A percentile compares a stretch with the other conserved stretches of the same genome.
These are phyloP conservation scores for Macrophomina tecta DNA, from an alignment of 2,329 filamentous ascomycete species.

Conservation along the genomic window DNA sequence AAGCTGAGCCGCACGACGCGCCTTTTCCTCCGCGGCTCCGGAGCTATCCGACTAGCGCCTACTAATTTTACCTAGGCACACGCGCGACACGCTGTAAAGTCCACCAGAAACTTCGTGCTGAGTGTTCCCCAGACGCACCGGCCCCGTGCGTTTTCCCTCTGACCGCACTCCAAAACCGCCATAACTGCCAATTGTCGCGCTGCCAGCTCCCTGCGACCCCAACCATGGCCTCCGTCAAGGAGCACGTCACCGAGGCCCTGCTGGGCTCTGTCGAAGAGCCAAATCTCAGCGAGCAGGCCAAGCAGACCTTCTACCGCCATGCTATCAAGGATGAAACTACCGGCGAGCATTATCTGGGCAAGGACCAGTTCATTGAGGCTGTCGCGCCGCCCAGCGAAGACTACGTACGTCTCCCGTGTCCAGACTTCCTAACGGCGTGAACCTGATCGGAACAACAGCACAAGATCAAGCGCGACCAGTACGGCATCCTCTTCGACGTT, in stretches of 20 bases:
- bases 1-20: conserved; percentile 19
- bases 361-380: conserved; percentile 88
- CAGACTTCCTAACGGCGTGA: conserved; percentile 68
- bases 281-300: conserved; percentile 75
- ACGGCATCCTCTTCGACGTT: conserved; percentile 88
- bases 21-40: conserved; percentile 25
- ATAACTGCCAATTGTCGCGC: conserved; percentile 24
- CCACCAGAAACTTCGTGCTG: conserved; percentile 13
- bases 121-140: conserved; percentile 16
- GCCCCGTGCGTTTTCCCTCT: conserved; percentile 24
- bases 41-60: conserved; percentile 26
- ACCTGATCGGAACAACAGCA: conserved; percentile 64
- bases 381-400: conserved; percentile 87
- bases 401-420: conserved; percentile 70
- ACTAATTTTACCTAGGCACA: conserved; percentile 24
- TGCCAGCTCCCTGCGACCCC: background rate
- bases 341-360: conserved; percentile 80
- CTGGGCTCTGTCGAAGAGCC: conserved; percentile 66
- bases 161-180: conserved; percentile 14
- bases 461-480: conserved; percentile 97
- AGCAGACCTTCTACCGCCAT: conserved; percentile 76
- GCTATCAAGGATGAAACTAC: conserved; percentile 76
- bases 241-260: conserved; percentile 66
- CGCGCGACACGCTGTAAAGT: conserved; percentile 19
- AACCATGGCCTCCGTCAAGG: conserved; percentile 63